Base-by-base conservation (phyloP, 2,329 filamentous ascomycete genomes). In the Colletotrichum horii region DNA sequence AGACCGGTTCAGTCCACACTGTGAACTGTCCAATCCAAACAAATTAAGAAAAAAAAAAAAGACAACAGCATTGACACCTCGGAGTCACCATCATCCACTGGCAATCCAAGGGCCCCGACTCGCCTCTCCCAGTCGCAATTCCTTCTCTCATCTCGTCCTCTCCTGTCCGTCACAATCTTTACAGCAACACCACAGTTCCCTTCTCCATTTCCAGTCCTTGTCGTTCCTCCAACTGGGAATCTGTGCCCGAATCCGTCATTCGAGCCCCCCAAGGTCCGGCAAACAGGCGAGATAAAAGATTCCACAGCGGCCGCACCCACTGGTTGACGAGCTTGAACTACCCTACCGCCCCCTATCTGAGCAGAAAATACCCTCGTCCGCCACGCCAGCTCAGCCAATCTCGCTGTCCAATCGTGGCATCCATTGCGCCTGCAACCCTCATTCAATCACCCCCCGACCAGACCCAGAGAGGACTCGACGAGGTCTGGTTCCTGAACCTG, bases 341-440 rank as follows among this genome's bases (percentile, higher is more conserved):
- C 72, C 65, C 66, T 70, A 32, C 55, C 48, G 60, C 65, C 74
- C 74, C 74, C 74, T 76, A 76, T 76, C 70, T 68, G 68, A 71
- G 34, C 74, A 43, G 36, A 72, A 64, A 70, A 74, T 24, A 76
- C 74, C 74, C 74, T 76, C 74, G 74, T 74, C 70, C 48, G 70
- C 70, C 64, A 75, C 73, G 70, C 70, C 74, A 76, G 74, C 73
- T 72, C 70, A 52, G 74, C 64, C 74, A 76, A 76, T 76, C 74
- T 76, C 74, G 65, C 65, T 60, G 62, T 72, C 77, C 77, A 78
- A 78, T 76, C 66, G 68, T 64, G 36, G 69, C 72, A 38, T 58
- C 68, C 75, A 74, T 75, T 78, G 66, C 62, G 66, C 70, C 62
- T 76, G 76, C 73, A 74, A 76, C 64, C 65, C 71, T 77, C 75